Evolutionary conservation across 768 basidiomycete genomes (phyloP), one percentile per base, ranked within the genome.

Genomic region (Gloeophyllum trabeum): DNA sequence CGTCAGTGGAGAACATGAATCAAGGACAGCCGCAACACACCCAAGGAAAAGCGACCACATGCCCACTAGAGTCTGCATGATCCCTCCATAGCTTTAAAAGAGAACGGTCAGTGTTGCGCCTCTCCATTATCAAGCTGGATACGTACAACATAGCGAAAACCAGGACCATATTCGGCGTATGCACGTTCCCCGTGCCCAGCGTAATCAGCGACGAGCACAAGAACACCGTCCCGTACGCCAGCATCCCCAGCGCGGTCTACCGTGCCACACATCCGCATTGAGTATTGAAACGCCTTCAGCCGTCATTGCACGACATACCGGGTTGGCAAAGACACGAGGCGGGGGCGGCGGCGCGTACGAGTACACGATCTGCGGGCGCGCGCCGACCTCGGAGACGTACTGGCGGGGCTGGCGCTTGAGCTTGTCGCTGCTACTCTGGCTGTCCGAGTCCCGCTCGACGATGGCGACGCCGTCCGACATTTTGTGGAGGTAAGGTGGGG

Each of bases 41-140:
- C 55, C 55, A 23, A 59, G 54, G 48, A 51, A 56, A 47, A 56
- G 51, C 22, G 56, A 56, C 55, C 57, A 59, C 55, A 59, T 54
- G 34, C 57, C 55, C 5, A 56, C 55, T 6, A 56, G 43, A 3
- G 55, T 54, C 39, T 56, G 57, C 14, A 54, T 50, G 38, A 59
- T 59, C 28, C 57, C 55, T 5, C 57, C 57, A 24, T 59, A 56
- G 45, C 57, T 56, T 13, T 43, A n/a, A n/a, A n/a, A n/a, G n/a
- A n/a, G n/a, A n/a, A n/a, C n/a, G n/a, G 24, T 24, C 34, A 43
- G 24, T 32, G 28, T 32, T 32, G 16, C 28, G 16, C 28, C 28
- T 32, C 10, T 32, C 16, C 28, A 16, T 32, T 32, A 10, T 10
- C 10, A 10, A 16, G 16, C 28, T 10, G 28, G 28, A 16, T n/a